A percentile compares a stretch with the other conserved stretches of the same genome.
These are phyloP conservation scores for Hirsutella rhossiliensis DNA, from an alignment of 2,329 filamentous ascomycete genomes.

Conservation along the genomic window DNA sequence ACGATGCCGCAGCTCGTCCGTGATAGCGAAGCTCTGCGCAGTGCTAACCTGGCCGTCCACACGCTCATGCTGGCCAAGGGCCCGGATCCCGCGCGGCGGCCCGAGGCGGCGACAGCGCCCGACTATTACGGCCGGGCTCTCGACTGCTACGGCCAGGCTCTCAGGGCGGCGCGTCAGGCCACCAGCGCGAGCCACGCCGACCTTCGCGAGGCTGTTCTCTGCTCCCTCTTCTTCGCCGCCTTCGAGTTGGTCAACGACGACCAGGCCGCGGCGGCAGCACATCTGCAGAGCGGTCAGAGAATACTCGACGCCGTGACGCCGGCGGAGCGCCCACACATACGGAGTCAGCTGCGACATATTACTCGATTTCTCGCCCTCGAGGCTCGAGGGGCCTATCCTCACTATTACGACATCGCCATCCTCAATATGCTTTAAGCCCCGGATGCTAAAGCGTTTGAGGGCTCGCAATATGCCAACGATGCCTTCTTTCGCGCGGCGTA, in stretches of 20 bases:
- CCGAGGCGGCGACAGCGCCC: background rate
- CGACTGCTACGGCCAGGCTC: conserved; percentile 19
- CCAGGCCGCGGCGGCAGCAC: conserved; percentile 18
- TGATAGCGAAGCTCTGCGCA: conserved; percentile 19
- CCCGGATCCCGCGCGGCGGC: conserved; percentile 1
- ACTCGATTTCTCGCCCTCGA: conserved; percentile 11
- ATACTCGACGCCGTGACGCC: conserved; percentile 22
- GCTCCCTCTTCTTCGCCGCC: conserved; percentile 24
- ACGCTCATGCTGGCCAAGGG: conserved; percentile 16
- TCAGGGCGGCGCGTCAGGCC: conserved; percentile 15
- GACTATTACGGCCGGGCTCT: conserved; percentile 19
- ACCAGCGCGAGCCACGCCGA: conserved; percentile 5
- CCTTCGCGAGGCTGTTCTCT: conserved; percentile 17
- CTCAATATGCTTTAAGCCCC: too few species aligned
- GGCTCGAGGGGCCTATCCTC: conserved; percentile 1
- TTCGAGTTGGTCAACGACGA: conserved; percentile 26
- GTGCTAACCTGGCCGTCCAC: conserved; percentile 25
- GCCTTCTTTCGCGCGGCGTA: too few species aligned
- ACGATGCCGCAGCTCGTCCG: conserved; percentile 21
- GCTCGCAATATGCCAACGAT: too few species aligned
- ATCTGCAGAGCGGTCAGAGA: conserved; percentile 22
- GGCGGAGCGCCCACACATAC: conserved; percentile 3
- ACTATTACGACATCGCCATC: too few species aligned
- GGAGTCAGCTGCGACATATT: conserved; percentile 8
- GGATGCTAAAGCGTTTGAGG: too few species aligned